Conservation (phyloP, 345 rosid genomes). For the Nephelium lappaceum region DNA sequence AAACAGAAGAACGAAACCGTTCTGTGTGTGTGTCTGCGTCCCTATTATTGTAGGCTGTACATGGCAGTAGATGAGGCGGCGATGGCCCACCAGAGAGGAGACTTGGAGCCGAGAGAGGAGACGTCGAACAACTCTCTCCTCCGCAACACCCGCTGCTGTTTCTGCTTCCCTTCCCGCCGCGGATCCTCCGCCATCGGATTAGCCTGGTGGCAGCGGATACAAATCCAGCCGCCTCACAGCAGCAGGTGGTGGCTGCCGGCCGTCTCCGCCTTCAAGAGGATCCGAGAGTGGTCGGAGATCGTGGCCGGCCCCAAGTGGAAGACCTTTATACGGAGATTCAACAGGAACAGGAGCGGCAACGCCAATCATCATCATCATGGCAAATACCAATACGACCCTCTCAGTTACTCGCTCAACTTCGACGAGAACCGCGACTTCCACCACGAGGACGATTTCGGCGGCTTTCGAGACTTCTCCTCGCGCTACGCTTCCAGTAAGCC, state of each 20-base stretch:
- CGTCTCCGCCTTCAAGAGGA: slow-evolving; percentile 44
- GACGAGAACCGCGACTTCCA: slow-evolving; percentile 62
- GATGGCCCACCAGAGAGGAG: not conserved
- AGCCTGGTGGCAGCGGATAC: slow-evolving; percentile 57
- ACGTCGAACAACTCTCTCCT: slow-evolving; percentile 27
- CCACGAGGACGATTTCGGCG: slow-evolving; percentile 30
- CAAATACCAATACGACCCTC: slow-evolving; percentile 77
- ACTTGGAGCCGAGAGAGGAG: not conserved
- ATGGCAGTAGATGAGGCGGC: not conserved
- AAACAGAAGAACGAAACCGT: not conserved
- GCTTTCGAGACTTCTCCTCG: slow-evolving; percentile 61
- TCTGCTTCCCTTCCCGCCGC: slow-evolving; percentile 54
- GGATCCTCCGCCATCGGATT: slow-evolving; percentile 40
- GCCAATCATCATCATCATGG: slow-evolving; percentile 41
- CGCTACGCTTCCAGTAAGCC: slow-evolving; percentile 54
- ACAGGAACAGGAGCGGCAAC: slow-evolving; percentile 43
- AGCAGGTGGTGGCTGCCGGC: slow-evolving; percentile 62
- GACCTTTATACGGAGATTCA: slow-evolving; percentile 87
- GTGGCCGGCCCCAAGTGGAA: slow-evolving; percentile 98
- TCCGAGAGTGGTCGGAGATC: slow-evolving; percentile 95
- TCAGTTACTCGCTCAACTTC: slow-evolving; percentile 86
- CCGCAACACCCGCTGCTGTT: slow-evolving; percentile 48
- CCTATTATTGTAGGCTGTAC: not conserved
- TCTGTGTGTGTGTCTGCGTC: not conserved
- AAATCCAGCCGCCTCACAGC: slow-evolving; percentile 19